Evolutionary conservation across 192 early-diverging fungal genomes (phyloP).

Genomic region (Coemansia sp.): DNA sequence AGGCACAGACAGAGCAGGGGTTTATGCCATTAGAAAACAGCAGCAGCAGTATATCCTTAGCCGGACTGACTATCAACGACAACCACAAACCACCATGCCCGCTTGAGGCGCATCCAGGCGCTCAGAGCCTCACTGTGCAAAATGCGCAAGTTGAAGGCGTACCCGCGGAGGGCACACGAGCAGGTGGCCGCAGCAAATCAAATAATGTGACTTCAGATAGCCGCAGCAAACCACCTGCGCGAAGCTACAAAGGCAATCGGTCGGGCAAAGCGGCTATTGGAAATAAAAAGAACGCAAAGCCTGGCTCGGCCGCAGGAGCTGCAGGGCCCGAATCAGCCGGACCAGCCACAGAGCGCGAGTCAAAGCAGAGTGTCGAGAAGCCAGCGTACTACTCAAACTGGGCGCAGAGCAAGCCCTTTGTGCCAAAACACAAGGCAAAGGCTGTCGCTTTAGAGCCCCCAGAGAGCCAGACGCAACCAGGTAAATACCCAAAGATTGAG

Average conservation of each 20-base stretch:
- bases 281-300: not conserved
- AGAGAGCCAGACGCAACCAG: not conserved
- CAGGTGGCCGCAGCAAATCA: constrained; percentile 12
- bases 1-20: constrained; percentile 2
- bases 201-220: not conserved
- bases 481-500: not conserved
- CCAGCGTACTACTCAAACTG: not conserved
- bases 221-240: not conserved
- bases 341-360: not conserved
- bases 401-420: not conserved
- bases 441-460: not conserved
- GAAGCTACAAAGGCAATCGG: not conserved
- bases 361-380: not conserved
- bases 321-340: not conserved
- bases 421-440: not conserved
- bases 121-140: not conserved
- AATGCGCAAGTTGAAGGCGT: not conserved
- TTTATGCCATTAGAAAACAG: constrained; percentile 23
- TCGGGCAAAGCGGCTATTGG: constrained; percentile 2
- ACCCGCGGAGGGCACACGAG: not conserved
- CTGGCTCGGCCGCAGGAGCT: not conserved
- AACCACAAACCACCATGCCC: not conserved
- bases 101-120: constrained; percentile 3
- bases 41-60: constrained; percentile 8
- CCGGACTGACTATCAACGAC: constrained; percentile 10